Base-by-base conservation (phyloP, 371 early-diverging fungal species). In the Syncephalastrum contaminatum region DNA sequence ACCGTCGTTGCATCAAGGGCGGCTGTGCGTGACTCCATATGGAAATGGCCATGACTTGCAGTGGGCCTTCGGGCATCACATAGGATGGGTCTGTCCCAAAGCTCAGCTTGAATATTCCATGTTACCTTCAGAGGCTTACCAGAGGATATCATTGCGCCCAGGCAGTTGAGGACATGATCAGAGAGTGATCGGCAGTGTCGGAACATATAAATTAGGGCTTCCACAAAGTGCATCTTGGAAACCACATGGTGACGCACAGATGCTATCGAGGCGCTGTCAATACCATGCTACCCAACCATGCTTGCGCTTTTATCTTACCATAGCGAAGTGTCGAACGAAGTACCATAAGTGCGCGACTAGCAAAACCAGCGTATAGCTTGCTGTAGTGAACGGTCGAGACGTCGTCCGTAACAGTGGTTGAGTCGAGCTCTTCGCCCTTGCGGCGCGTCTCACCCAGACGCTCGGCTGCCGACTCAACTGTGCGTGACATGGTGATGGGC, bases 191-290 rank as follows among this genome's bases (percentile, higher is more conserved):
- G 64, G n/a, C 58, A 58, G 15, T 66, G 52, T 49, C 72, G 72
- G 41, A 63, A 64, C 21, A 77, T 39, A 20, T 74, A 72, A 16
- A 69, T 43, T 53, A 77, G 51, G 13, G 72, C 59, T 40, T 69
- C 64, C 6, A 77, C 62, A 44, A 77, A 63, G 15, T 63, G 48
- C 36, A 68, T 39, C 14, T 74, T 62, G 18, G 66, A 56, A 7
- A 74, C 57, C 19, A 77, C 20, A 43, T 70, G 72, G n/a, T 64
- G 57, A 8, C 69, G 51, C 4, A 72, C 54, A 41, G 70, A 59
- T 12, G 58, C 74, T 72, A 48, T n/a, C 16, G 42, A 24, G 8
- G 40, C n/a, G 43, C 16, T 41, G 18, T 14, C 8, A 2, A 10
- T 25, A 39, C 4, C 24, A 6, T 36, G 8, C 2, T n/a, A 16